These are phyloP conservation scores for Camellia sinensis DNA, from an alignment of 148 eudicot genomes.

Conservation along the genomic window DNA sequence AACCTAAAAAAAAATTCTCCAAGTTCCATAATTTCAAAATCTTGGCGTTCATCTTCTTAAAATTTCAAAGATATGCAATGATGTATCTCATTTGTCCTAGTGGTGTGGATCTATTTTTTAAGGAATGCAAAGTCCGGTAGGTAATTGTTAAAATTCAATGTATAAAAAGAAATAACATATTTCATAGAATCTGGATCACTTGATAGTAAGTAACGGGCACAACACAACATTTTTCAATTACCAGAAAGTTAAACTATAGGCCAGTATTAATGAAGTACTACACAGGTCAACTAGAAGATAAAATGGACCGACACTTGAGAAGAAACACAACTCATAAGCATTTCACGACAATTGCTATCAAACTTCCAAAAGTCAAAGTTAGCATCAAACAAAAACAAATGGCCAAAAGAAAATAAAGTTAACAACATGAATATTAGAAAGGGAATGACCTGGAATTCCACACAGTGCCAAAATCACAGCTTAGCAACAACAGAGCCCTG, in stretches of 20 bases:
- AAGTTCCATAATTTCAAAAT: background rate
- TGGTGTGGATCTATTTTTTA: background rate
- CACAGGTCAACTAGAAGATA: background rate
- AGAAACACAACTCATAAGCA: background rate
- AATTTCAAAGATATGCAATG: background rate
- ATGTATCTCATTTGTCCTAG: background rate
- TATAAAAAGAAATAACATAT: background rate
- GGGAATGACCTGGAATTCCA: slow-evolving; percentile 80
- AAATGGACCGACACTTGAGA: background rate
- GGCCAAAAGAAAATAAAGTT: background rate
- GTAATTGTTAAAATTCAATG: background rate
- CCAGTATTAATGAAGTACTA: background rate
- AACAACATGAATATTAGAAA: background rate
- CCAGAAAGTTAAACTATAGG: background rate
- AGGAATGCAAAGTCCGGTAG: background rate
- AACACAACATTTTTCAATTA: background rate
- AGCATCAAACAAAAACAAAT: background rate
- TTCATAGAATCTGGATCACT: slow-evolving; percentile 1
- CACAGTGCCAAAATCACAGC: slow-evolving; percentile 84
- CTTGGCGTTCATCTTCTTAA: background rate
- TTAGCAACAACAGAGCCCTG: slow-evolving; percentile 69
- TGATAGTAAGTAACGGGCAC: background rate
- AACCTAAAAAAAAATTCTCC: background rate
- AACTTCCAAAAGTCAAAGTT: background rate
- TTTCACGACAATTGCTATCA: background rate